These are phyloP conservation scores for Penicillium arizonense DNA, from an alignment of 495 filamentous ascomycete genomes.

Conservation along the genomic window DNA sequence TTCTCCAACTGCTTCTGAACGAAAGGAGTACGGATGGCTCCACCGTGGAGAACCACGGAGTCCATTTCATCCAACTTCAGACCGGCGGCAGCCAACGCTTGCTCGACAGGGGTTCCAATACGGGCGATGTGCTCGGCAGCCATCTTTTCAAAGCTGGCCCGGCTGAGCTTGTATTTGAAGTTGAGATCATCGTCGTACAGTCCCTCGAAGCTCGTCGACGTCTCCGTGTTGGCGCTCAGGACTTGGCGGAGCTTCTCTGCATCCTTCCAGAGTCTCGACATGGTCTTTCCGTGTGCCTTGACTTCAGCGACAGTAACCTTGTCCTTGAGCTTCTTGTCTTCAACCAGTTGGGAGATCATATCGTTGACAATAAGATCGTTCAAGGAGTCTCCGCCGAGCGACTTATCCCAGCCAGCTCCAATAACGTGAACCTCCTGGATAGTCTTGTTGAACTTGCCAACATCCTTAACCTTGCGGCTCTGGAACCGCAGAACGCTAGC, in stretches of 20 bases:
- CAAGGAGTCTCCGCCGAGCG: conserved; percentile 84
- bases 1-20: conserved; percentile 88
- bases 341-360: conserved; percentile 77
- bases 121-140: conserved; percentile 65
- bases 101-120: conserved; percentile 66
- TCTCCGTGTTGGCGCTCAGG: conserved; percentile 88
- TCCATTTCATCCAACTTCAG: conserved; percentile 76
- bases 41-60: conserved; percentile 90
- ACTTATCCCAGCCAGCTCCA: conserved; percentile 83
- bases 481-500: conserved; percentile 93
- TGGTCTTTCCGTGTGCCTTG: conserved; percentile 74
- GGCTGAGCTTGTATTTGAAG: conserved; percentile 87
- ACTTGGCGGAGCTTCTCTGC: conserved; percentile 85
- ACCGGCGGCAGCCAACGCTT: conserved; percentile 71
- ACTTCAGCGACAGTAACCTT: conserved; percentile 59
- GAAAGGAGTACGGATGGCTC: conserved; percentile 87
- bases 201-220: conserved; percentile 75
- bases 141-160: conserved; percentile 78
- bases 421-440: conserved; percentile 88
- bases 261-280: conserved; percentile 87
- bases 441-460: conserved; percentile 94
- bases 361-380: conserved; percentile 86
- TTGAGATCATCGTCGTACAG: conserved; percentile 83
- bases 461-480: conserved; percentile 82
- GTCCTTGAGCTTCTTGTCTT: conserved; percentile 67